Evolutionary conservation across 495 filamentous ascomycete species (phyloP).

Genomic region (Neurospora sublineolata): DNA sequence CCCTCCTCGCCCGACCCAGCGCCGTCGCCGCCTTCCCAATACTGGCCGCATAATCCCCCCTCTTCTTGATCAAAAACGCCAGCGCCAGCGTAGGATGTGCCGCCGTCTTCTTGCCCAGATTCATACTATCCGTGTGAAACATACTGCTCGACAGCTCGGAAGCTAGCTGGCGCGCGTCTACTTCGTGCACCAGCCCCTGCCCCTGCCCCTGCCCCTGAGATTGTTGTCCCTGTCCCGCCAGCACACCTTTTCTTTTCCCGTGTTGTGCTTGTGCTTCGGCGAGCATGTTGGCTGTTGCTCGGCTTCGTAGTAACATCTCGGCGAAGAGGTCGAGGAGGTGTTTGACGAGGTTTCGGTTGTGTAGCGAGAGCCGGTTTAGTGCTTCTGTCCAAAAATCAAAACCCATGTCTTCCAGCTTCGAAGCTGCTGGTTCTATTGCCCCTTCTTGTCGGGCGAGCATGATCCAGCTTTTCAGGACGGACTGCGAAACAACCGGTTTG

Average conservation of each 20-base stretch:
- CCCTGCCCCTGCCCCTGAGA: not conserved
- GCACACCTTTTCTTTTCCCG: not conserved
- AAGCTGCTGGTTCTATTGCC: constrained; percentile 15
- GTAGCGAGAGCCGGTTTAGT: constrained; percentile 18
- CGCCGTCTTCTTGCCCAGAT: constrained; percentile 1
- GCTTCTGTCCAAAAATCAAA: constrained; percentile 24
- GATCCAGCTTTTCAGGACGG: constrained; percentile 17
- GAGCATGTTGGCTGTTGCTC: not conserved
- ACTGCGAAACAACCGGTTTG: constrained; percentile 15
- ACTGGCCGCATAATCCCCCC: constrained; percentile 14
- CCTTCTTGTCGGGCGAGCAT: constrained; percentile 17
- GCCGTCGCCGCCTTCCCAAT: not conserved
- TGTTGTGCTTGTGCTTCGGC: not conserved
- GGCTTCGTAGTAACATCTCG: constrained; percentile 8
- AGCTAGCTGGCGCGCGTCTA: constrained; percentile 15
- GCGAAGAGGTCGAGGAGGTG: constrained; percentile 18
- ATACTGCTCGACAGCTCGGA: constrained; percentile 14
- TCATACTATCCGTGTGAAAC: constrained; percentile 14
- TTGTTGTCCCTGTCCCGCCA: not conserved
- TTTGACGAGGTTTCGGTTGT: constrained; percentile 17
- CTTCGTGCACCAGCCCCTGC: constrained; percentile 6
- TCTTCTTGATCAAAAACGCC: constrained; percentile 19
- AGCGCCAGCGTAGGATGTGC: constrained; percentile 20
- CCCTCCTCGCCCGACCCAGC: constrained; percentile 1
- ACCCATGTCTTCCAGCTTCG: constrained; percentile 15